Evolutionary conservation across 225 moss, liverwort and hornwort species (phyloP), one percentile per base, ranked within the genome.

Genomic region (Anthoceros angustus): DNA sequence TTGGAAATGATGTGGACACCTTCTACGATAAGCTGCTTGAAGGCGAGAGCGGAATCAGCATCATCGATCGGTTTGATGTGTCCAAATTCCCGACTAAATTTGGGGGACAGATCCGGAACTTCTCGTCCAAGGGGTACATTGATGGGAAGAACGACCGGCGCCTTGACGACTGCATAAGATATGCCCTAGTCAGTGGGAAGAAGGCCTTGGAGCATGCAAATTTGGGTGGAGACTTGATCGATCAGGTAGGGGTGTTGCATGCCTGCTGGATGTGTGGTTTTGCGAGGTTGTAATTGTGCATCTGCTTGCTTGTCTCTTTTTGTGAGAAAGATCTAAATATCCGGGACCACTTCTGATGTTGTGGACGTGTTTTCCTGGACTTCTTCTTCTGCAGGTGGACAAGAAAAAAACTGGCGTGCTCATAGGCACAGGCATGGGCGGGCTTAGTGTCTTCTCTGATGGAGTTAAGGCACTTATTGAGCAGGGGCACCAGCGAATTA

Each of bases 101-200:
- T 66, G 94, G 86, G 15, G 94, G 94, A 0, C 94, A 94, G 76
- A 94, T 90, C 64, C 88, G 90, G 25, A 86, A 82, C 10, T 94
- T 94, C 75, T 81, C n/a, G 39, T 70, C 79, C 0, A 0, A 64
- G 5, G 93, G 93, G 16, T 90, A 94, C 67, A 94, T 94, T 60
- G 93, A 94, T 70, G 93, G 90, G 55, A 94, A 94, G 79, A 94
- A 94, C 70, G 93, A 94, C 70, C 86, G 93, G 25, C 93, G 93
- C 63, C 75, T 94, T 66, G 93, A 90, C 63, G 93, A 94, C 78
- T 90, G 90, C 39, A 81, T 94, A 61, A 79, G 93, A 23, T 94
- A 94, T 43, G 84, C 87, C 75, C 63, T 94, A 63, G 93, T 93
- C 50, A 86, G 93, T 67, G 93, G 93, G 50, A 90, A 93, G 63